Conservation (phyloP, 148 eudicot genomes). For the Euryodendron excelsum region DNA sequence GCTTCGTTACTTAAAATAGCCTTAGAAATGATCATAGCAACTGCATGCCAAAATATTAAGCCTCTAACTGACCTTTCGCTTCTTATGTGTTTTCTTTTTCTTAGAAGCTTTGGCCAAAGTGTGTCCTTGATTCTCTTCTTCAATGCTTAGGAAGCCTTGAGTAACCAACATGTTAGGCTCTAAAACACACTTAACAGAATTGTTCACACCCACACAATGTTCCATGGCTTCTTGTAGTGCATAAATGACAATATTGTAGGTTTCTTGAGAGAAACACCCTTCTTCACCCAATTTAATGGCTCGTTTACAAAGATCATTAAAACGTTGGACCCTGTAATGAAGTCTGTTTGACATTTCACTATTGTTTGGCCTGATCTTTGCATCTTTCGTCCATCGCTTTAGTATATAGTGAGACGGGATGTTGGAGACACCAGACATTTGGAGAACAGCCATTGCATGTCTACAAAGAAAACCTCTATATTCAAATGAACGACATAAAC, state of each 20-base stretch:
- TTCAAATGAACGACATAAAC: slow-evolving; percentile 29
- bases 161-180: slow-evolving; percentile 8
- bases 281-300: slow-evolving; percentile 31
- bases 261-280: slow-evolving; percentile 31
- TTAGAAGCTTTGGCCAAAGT: slow-evolving; percentile 13
- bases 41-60: not conserved
- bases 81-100: slow-evolving; percentile 9
- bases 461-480: slow-evolving; percentile 35
- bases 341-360: not conserved
- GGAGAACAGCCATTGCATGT: slow-evolving; percentile 33
- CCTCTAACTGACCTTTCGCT: slow-evolving; percentile 17
- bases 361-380: slow-evolving; percentile 13
- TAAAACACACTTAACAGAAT: slow-evolving; percentile 8
- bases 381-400: slow-evolving; percentile 30
- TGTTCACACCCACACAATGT: slow-evolving; percentile 21
- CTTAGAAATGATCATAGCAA: not conserved
- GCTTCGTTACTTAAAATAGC: not conserved
- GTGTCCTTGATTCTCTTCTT: slow-evolving; percentile 13
- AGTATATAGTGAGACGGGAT: slow-evolving; percentile 28
- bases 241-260: slow-evolving; percentile 19
- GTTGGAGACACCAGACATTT: slow-evolving; percentile 26
- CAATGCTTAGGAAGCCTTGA: slow-evolving; percentile 7
- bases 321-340: slow-evolving; percentile 18
- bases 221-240: slow-evolving; percentile 27
- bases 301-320: slow-evolving; percentile 27